These are phyloP conservation scores for Eucalyptus fibrosa DNA, from an alignment of 345 rosid species.

Conservation along the genomic window DNA sequence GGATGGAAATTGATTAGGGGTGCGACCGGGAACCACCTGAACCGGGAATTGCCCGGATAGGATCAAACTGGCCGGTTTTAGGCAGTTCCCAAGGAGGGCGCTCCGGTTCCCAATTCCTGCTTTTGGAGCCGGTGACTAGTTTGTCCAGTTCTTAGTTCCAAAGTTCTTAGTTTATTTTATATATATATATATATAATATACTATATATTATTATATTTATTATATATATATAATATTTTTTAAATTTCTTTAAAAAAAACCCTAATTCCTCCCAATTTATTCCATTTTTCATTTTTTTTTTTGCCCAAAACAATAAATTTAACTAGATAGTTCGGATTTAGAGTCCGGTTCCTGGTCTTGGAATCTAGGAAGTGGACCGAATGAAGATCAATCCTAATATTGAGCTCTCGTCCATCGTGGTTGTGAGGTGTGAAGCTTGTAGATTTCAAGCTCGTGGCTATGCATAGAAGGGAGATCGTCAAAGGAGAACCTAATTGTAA, in stretches of 20 bases:
- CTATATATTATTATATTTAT: too few species aligned
- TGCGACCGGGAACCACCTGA: fast-evolving
- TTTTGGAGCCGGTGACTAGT: fast-evolving
- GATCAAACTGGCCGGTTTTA: fast-evolving
- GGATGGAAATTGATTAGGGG: not conserved
- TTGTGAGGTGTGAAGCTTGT: not conserved
- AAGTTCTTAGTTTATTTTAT: fast-evolving
- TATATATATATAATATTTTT: too few species aligned
- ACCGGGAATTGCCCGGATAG: fast-evolving
- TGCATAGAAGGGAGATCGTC: fast-evolving
- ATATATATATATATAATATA: too few species aligned
- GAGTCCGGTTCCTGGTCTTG: too few species aligned
- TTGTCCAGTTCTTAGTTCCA: fast-evolving
- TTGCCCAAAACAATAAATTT: too few species aligned
- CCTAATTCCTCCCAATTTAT: too few species aligned
- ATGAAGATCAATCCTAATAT: too few species aligned
- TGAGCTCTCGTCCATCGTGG: not conserved
- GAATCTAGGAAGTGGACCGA: too few species aligned
- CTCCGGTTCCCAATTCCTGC: fast-evolving
- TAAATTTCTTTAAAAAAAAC: too few species aligned
- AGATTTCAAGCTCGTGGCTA: not conserved
- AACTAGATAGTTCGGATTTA: too few species aligned
- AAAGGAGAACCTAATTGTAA: fast-evolving
- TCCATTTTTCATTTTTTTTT: too few species aligned
- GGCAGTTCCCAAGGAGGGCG: fast-evolving